Percentiles rank a stretch among this genome's conserved stretches.
Conservation (phyloP, 192 early-diverging fungal genomes). For the Coemansia sp. region DNA sequence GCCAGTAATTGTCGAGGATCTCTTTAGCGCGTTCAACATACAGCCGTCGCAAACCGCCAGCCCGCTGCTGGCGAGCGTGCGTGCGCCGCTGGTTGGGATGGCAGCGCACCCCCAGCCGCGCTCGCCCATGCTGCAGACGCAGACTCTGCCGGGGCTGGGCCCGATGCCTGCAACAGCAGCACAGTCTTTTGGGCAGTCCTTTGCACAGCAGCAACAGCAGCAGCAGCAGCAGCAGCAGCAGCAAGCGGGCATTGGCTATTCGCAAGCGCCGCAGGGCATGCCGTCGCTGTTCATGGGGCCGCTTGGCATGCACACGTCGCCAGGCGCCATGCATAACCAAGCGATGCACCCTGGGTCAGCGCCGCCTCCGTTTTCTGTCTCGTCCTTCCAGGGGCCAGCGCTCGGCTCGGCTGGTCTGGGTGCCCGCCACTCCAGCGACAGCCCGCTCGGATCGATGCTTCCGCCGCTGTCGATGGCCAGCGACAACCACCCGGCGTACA, state of each 20-base stretch:
- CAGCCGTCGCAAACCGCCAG: slow-evolving; percentile 9
- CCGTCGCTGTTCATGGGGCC: slow-evolving; percentile 21
- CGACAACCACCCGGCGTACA: not conserved
- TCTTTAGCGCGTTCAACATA: slow-evolving; percentile 25
- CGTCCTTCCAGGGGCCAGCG: slow-evolving; percentile 19
- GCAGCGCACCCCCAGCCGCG: slow-evolving; percentile 11
- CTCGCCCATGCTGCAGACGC: slow-evolving; percentile 31
- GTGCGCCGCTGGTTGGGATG: slow-evolving; percentile 5
- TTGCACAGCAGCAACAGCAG: slow-evolving; percentile 11
- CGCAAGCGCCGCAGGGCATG: slow-evolving; percentile 9
- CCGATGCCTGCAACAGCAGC: not conserved
- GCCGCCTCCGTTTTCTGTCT: slow-evolving; percentile 15
- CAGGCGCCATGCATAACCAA: not conserved
- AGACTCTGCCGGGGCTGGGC: not conserved
- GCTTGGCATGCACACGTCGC: slow-evolving; percentile 6
- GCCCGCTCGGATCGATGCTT: slow-evolving; percentile 3
- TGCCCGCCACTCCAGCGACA: slow-evolving; percentile 3
- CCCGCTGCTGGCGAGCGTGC: slow-evolving; percentile 6
- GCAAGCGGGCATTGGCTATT: not conserved
- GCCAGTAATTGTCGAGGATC: slow-evolving; percentile 29
- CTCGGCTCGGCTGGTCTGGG: slow-evolving; percentile 8
- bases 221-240: slow-evolving; percentile 10
- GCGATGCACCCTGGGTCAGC: not conserved
- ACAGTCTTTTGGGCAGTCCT: slow-evolving; percentile 22
- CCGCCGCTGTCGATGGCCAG: slow-evolving; percentile 1